Conservation (phyloP, 1,284 basidiomycete species). For the Athelia psychrophila region DNA sequence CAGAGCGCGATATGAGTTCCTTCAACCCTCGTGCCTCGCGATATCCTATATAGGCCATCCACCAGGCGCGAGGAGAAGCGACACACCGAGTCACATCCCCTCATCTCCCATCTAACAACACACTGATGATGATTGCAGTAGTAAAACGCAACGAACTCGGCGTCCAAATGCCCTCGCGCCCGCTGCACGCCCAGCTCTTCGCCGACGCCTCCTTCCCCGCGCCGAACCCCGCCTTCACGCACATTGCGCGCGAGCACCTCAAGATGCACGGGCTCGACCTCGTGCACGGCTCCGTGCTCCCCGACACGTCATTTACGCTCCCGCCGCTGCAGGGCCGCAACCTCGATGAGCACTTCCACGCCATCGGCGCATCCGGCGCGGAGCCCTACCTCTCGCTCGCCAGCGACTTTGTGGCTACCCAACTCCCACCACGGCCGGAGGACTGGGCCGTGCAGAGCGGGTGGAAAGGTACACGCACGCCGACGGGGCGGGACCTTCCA, state of each 20-base stretch:
- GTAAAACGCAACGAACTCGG: slow-evolving; percentile 84
- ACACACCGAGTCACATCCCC: too few relatives aligned
- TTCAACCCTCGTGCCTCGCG: too few relatives aligned
- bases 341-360: slow-evolving; percentile 89
- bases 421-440: slow-evolving; percentile 68
- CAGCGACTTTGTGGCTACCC: slow-evolving; percentile 51
- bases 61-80: too few relatives aligned
- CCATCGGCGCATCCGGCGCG: slow-evolving; percentile 69
- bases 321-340: slow-evolving; percentile 83
- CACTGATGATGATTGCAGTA: background rate
- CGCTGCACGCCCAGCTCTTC: slow-evolving; percentile 85
- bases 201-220: slow-evolving; percentile 63
- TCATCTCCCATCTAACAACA: too few relatives aligned
- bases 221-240: slow-evolving; percentile 61
- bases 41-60: too few relatives aligned
- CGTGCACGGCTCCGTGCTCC: slow-evolving; percentile 76
- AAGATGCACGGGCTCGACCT: slow-evolving; percentile 78
- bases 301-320: slow-evolving; percentile 78
- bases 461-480: slow-evolving; percentile 87
- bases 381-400: slow-evolving; percentile 85
- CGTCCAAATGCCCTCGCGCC: slow-evolving; percentile 86
- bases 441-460: slow-evolving; percentile 79
- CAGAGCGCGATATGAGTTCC: too few relatives aligned
- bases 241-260: slow-evolving; percentile 82
- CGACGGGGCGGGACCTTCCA: slow-evolving; percentile 63